Percentiles rank a stretch among this genome's conserved stretches.
Conservation (phyloP, 306 rosid species). For the Fragaria nilgerrensis region DNA sequence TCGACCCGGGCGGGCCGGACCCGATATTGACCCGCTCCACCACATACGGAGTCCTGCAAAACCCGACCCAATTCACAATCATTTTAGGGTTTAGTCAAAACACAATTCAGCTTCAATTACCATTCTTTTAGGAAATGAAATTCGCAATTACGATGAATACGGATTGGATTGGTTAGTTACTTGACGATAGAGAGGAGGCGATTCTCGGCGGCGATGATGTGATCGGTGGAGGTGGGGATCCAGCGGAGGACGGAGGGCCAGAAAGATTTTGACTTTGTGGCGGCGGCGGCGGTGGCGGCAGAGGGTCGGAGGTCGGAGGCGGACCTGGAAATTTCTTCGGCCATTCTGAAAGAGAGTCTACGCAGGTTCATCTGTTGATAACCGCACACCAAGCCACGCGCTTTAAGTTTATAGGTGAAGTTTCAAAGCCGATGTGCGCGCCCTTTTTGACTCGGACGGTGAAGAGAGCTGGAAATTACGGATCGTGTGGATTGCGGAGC, state of each 20-base stretch:
- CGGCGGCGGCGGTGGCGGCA: constrained; percentile 1
- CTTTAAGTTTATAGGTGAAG: neutral
- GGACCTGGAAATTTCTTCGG: constrained; percentile 49
- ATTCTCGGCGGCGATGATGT: constrained; percentile 81
- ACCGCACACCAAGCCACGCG: neutral
- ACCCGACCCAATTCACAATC: constrained; percentile 9
- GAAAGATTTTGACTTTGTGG: constrained; percentile 31
- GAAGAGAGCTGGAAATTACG: neutral
- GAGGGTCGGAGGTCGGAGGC: constrained; percentile 37
- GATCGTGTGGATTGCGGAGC: neutral
- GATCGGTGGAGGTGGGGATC: constrained; percentile 85
- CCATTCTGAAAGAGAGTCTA: constrained; percentile 46
- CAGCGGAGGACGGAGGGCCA: constrained; percentile 92
- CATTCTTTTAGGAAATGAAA: neutral
- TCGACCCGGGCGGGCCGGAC: constrained; percentile 86
- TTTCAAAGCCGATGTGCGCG: constrained; percentile 6
- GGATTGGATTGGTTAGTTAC: constrained; percentile 37
- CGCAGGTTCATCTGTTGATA: constrained; percentile 61
- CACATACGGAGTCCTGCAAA: constrained; percentile 79
- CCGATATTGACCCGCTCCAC: constrained; percentile 89
- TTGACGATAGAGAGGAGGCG: constrained; percentile 88
- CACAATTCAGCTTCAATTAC: neutral
- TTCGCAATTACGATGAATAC: neutral
- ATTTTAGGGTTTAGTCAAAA: neutral
- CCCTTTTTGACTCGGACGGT: neutral